These are phyloP conservation scores for Colletotrichum orbiculare DNA, from an alignment of 2,329 filamentous ascomycete genomes.

Conservation along the genomic window DNA sequence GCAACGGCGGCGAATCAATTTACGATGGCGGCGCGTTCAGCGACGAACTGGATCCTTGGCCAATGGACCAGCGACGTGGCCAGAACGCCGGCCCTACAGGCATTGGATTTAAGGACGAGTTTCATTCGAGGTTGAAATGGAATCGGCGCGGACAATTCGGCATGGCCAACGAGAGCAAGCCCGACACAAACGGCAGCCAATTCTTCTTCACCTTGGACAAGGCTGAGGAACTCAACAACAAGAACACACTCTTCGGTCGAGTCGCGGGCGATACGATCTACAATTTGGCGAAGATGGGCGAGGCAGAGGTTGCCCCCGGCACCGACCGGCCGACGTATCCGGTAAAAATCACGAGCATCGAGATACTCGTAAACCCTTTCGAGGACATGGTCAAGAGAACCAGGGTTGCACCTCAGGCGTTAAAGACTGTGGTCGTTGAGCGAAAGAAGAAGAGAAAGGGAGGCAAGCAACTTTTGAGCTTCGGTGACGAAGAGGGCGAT, in stretches of 20 bases:
- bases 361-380: conserved; percentile 85
- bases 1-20: conserved; percentile 90
- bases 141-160: conserved; percentile 89
- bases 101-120: conserved; percentile 81
- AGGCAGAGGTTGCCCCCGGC: conserved; percentile 82
- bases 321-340: conserved; percentile 89
- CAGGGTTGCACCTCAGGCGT: conserved; percentile 63
- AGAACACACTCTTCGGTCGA: conserved; percentile 93
- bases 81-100: conserved; percentile 69
- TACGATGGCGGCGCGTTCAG: conserved; percentile 85
- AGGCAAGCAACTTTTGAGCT: conserved; percentile 82
- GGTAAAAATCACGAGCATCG: conserved; percentile 78
- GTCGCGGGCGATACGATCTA: conserved; percentile 96
- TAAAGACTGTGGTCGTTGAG: conserved; percentile 55
- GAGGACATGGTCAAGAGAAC: conserved; percentile 81
- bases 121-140: conserved; percentile 92
- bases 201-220: conserved; percentile 96
- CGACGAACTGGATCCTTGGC: conserved; percentile 78
- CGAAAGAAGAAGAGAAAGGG: conserved; percentile 78
- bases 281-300: conserved; percentile 93
- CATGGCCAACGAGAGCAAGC: conserved; percentile 90
- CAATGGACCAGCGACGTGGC: conserved; percentile 73
- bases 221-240: conserved; percentile 84
- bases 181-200: conserved; percentile 90
- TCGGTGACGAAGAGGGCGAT: conserved; percentile 77